phyloP scores from a whole-genome alignment of 2,329 filamentous ascomycete species.

The Epichloe typhina region DNA sequence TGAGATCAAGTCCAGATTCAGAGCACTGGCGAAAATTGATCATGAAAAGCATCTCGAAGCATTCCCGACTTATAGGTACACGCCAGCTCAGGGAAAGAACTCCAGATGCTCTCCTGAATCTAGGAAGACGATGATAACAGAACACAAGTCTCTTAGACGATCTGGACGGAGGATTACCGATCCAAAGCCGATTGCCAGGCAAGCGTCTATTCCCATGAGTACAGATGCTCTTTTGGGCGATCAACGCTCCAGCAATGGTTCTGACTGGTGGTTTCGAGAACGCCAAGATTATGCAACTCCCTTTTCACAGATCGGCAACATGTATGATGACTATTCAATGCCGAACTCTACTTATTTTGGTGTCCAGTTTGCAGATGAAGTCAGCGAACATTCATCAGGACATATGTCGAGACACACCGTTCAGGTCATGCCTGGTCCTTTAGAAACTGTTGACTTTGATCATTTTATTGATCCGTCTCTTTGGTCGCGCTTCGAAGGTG shows the following conservation, averaged over 20 bases:
- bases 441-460: not conserved
- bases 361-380: not conserved
- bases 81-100: constrained; percentile 55
- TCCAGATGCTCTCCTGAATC: constrained; percentile 8
- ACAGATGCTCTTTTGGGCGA: not conserved
- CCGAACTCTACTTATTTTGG: not conserved
- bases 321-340: not conserved
- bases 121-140: constrained; percentile 1
- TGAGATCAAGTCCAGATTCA: constrained; percentile 63
- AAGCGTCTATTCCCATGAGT: not conserved
- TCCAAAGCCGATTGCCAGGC: not conserved
- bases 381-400: not conserved
- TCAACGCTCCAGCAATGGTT: not conserved
- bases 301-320: not conserved
- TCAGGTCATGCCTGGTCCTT: not conserved
- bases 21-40: constrained; percentile 66
- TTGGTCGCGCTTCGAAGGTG: not conserved
- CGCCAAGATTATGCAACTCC: not conserved
- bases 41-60: constrained; percentile 72
- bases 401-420: not conserved
- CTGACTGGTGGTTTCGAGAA: constrained; percentile 1
- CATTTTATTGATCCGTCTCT: constrained; percentile 5
- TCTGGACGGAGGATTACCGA: not conserved
- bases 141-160: constrained; percentile 32
- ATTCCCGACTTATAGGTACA: constrained; percentile 89